Percentiles rank a stretch among this genome's conserved stretches.
These are phyloP conservation scores for Boletus edulis DNA, from an alignment of 768 basidiomycete species.

Conservation along the genomic window DNA sequence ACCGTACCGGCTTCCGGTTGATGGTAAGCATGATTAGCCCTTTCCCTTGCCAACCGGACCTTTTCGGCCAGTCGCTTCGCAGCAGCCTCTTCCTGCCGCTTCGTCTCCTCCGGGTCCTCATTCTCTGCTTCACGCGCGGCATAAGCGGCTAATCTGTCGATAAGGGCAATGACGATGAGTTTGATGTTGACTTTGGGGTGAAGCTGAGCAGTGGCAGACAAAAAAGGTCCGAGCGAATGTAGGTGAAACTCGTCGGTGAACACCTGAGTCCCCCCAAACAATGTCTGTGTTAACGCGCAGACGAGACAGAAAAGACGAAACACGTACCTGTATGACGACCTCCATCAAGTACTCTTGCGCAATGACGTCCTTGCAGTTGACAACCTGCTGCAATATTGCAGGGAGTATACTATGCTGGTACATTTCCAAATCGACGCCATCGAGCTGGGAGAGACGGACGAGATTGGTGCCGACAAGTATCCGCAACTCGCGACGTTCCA, in stretches of 20 bases:
- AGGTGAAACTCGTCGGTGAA: slow-evolving; percentile 99
- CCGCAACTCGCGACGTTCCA: slow-evolving; percentile 92
- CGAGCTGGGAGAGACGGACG: slow-evolving; percentile 90
- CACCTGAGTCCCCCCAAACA: slow-evolving; percentile 50
- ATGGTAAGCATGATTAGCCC: slow-evolving; percentile 50
- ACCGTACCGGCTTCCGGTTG: slow-evolving; percentile 22
- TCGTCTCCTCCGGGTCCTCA: slow-evolving; percentile 93
- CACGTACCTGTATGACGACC: slow-evolving; percentile 90
- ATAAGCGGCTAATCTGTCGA: slow-evolving; percentile 93
- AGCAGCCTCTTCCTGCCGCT: slow-evolving; percentile 90
- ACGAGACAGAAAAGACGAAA: neutral
- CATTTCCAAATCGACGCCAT: slow-evolving; percentile 94
- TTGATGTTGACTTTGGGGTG: slow-evolving; percentile 99
- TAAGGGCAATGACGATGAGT: slow-evolving; percentile 94
- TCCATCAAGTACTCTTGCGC: slow-evolving; percentile 99
- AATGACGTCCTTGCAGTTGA: slow-evolving; percentile 97
- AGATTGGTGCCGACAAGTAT: slow-evolving; percentile 98
- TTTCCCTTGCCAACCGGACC: slow-evolving; percentile 71
- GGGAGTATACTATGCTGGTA: slow-evolving; percentile 87
- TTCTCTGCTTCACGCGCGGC: slow-evolving; percentile 97
- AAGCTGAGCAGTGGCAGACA: slow-evolving; percentile 91
- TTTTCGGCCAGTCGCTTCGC: slow-evolving; percentile 84
- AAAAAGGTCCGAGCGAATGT: slow-evolving; percentile 92
- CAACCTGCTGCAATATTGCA: slow-evolving; percentile 93
- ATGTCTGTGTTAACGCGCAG: neutral